Percentiles rank a stretch among this genome's conserved stretches.
These are phyloP conservation scores for Nepenthes mirabilis DNA, from an alignment of 148 eudicot species.

Conservation along the genomic window DNA sequence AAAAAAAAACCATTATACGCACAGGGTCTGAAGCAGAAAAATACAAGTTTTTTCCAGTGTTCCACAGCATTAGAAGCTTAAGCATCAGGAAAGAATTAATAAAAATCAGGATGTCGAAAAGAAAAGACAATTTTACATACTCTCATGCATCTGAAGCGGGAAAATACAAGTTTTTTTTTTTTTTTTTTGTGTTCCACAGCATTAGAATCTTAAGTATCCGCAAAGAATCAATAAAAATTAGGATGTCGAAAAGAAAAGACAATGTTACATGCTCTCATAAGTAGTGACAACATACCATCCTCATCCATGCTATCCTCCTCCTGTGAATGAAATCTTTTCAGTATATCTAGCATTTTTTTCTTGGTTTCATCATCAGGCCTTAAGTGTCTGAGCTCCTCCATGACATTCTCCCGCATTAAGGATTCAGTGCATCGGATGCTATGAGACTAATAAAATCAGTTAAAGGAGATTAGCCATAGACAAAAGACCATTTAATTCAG, in stretches of 20 bases:
- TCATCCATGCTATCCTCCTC: conserved; percentile 56
- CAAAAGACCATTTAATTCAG: neutral
- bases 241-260: neutral
- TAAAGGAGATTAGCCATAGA: neutral
- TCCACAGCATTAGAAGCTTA: no score
- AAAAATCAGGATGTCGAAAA: no score
- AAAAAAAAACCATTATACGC: no score
- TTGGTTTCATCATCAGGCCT: conserved; percentile 55
- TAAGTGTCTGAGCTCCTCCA: conserved; percentile 51
- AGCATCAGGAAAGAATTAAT: no score
- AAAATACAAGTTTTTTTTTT: no score
- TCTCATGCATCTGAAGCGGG: no score
- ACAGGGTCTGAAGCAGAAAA: no score
- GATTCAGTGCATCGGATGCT: conserved; percentile 83
- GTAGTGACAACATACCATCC: conserved; percentile 35
- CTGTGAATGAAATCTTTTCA: conserved; percentile 61
- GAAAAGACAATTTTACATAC: no score
- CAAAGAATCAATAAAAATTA: neutral
- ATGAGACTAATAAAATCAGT: conserved; percentile 42
- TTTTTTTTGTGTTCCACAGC: no score
- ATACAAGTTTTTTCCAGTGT: no score
- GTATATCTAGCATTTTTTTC: conserved; percentile 63
- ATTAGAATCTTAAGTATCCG: no score
- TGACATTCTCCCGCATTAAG: conserved; percentile 87
- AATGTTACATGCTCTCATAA: neutral